Evolutionary conservation across 1,284 basidiomycete genomes (phyloP).

Genomic region (Phaffia rhodozyma): DNA sequence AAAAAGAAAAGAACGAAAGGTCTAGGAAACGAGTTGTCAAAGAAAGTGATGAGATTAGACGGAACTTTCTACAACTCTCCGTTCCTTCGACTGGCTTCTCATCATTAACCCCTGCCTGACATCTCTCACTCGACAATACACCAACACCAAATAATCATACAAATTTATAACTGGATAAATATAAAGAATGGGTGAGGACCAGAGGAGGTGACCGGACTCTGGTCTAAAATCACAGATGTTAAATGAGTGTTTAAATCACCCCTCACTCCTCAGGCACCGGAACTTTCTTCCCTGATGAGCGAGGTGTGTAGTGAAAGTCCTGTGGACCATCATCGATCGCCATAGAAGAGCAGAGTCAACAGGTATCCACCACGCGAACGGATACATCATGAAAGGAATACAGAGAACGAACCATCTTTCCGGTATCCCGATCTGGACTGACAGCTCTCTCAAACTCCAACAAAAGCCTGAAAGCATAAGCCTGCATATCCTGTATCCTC

Average conservation of each 20-base stretch:
- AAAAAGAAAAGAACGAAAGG: neutral
- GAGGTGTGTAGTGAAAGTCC: too few species aligned
- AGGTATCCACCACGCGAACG: neutral
- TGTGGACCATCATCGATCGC: neutral
- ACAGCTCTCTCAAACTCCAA: slow-evolving; percentile 46
- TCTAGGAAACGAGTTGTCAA: neutral
- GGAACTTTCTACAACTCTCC: neutral
- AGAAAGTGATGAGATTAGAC: neutral
- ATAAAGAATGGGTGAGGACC: neutral
- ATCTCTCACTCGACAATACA: neutral
- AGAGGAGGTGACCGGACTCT: neutral
- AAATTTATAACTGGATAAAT: neutral
- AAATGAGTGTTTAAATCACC: too few species aligned
- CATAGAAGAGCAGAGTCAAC: neutral
- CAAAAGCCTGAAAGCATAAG: slow-evolving; percentile 39
- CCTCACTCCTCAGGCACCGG: too few species aligned
- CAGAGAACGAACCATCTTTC: slow-evolving; percentile 30
- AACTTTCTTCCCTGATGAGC: too few species aligned
- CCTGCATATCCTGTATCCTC: slow-evolving; percentile 28
- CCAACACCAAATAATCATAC: neutral
- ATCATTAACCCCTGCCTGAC: neutral
- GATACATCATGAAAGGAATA: too few species aligned
- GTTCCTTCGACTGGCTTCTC: neutral
- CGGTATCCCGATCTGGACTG: slow-evolving; percentile 41
- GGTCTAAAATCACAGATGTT: too few species aligned